Evolutionary conservation across 2,329 filamentous ascomycete genomes (phyloP), one percentile per base, ranked within the genome.

Genomic region (Ascocoryne sarcoides): DNA sequence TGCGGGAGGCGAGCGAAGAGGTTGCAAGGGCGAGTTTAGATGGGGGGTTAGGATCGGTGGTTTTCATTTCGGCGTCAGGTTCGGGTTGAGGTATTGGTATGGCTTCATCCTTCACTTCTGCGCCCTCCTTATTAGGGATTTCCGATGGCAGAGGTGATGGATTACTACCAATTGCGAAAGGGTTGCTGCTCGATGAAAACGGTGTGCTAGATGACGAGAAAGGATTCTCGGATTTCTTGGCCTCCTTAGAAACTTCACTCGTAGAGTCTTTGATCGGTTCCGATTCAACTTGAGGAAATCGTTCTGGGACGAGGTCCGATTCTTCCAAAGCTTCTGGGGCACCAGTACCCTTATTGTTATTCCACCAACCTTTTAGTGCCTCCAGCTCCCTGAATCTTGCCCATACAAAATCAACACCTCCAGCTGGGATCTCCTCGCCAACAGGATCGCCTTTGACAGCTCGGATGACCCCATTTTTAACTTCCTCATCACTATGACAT

Each of bases 371-470:
- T 46, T 78, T 76, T 12, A 76, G 62, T 12, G 73, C 73, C 58
- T 83, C 79, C 29, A 83, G 66, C 54, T 79, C 75, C 44, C 77
- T 72, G 62, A 84, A 71, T 40, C 79, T 71, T 4, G 70, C 79
- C 69, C 76, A 83, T 12, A 79, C 70, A 53, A 84, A 82, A 55
- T 82, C 77, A 31, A 79, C 76, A 32, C 77, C 74, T 36, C 76
- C 73, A 35, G 66, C 71, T 17, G 67, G 69, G 42, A 82, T 73
- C 48, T 74, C 70, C 38, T 67, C 62, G 3, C 72, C 76, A 48
- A 75, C 71, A 0, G 66, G 54, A 53, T 82, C 78, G 37, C 77
- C 77, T 17, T 66, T 62, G 9, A 79, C 67, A 16, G 76, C 76
- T 36, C 77, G 73, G 42, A 79, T 63, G 15, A 80, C 59, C 41